These are phyloP conservation scores for Macrophomina phaseolina DNA, from an alignment of 2,329 filamentous ascomycete genomes.

Conservation along the genomic window DNA sequence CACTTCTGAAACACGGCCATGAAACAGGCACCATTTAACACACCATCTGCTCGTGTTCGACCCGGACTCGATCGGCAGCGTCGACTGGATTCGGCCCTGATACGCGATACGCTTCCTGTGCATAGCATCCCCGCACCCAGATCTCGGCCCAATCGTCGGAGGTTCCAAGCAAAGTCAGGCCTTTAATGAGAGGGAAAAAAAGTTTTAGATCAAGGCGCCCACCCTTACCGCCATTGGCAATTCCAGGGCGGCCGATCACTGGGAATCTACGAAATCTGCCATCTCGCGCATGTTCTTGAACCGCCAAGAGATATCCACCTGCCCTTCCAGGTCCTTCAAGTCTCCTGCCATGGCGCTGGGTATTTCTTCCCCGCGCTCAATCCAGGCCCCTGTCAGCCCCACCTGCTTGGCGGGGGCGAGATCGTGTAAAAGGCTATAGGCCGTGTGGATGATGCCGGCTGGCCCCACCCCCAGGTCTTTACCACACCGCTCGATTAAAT, in stretches of 20 bases:
- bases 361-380: not conserved
- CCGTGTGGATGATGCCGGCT: constrained; percentile 68
- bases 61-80: not conserved
- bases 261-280: not conserved
- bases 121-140: not conserved
- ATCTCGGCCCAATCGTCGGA: not conserved
- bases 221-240: not conserved
- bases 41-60: not conserved
- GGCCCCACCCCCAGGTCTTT: constrained; percentile 62
- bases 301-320: constrained; percentile 9
- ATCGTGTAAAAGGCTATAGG: constrained; percentile 70
- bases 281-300: constrained; percentile 5
- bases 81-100: not conserved
- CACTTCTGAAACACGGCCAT: not conserved
- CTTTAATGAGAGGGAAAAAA: not conserved
- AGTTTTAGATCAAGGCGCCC: not conserved
- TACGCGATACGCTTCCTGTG: not conserved
- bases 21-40: not conserved
- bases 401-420: constrained; percentile 64
- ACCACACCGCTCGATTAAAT: constrained; percentile 53
- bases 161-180: not conserved
- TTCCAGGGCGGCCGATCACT: not conserved
- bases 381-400: not conserved
- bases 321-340: not conserved
- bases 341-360: not conserved